phyloP scores from a whole-genome alignment of 768 basidiomycete species.

The Auricularia cornea region DNA sequence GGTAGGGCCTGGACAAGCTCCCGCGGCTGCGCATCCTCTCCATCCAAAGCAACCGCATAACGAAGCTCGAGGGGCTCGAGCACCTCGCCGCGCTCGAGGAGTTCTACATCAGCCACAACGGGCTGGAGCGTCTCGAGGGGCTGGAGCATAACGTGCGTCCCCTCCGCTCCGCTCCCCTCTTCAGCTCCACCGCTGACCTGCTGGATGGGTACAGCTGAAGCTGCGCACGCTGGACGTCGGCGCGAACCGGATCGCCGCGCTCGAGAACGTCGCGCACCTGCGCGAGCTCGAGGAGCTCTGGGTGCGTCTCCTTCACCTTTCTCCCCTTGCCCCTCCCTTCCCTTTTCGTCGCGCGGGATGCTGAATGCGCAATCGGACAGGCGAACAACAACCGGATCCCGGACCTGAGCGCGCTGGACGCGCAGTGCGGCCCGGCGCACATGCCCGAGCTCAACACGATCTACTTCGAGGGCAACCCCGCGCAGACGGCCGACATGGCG shows the following conservation, averaged over 20 bases:
- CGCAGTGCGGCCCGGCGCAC: constrained; percentile 42
- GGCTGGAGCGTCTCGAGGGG: constrained; percentile 74
- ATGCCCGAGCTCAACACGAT: constrained; percentile 67
- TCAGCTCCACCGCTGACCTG: neutral
- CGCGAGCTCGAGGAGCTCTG: constrained; percentile 82
- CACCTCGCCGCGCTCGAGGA: constrained; percentile 69
- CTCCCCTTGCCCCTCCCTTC: too few relatives aligned
- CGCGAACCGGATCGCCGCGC: constrained; percentile 67
- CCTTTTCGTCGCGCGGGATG: too few relatives aligned
- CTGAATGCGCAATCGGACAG: too few relatives aligned
- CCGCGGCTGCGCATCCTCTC: constrained; percentile 77
- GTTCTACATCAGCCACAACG: constrained; percentile 92
- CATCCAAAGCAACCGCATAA: constrained; percentile 90
- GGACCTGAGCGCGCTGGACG: constrained; percentile 56
- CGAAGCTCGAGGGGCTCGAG: constrained; percentile 76
- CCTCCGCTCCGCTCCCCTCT: constrained; percentile 33
- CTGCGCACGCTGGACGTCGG: constrained; percentile 84
- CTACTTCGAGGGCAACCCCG: constrained; percentile 93
- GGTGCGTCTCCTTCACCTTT: constrained; percentile 47
- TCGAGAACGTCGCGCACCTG: constrained; percentile 81
- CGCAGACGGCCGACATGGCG: constrained; percentile 67
- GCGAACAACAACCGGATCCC: constrained; percentile 82
- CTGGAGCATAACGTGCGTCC: constrained; percentile 52
- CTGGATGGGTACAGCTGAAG: constrained; percentile 33
- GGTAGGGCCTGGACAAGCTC: constrained; percentile 61